Conservation (phyloP, 208 protist species). For the Strigomonas galati region DNA sequence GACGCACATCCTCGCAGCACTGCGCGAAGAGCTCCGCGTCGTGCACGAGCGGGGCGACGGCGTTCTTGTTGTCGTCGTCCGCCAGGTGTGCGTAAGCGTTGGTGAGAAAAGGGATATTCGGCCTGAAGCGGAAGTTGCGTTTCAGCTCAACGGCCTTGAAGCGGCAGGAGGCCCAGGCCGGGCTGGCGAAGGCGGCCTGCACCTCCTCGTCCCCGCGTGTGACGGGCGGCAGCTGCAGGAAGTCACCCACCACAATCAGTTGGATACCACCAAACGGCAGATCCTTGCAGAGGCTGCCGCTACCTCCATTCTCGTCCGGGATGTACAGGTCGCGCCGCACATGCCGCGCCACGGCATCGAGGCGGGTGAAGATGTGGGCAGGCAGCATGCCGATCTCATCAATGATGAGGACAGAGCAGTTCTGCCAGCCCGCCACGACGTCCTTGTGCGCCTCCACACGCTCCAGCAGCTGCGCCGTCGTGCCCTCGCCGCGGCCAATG, state of each 20-base stretch:
- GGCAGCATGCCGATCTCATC: conserved; percentile 88
- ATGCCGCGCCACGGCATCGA: conserved; percentile 60
- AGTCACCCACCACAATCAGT: conserved; percentile 87
- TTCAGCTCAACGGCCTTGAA: conserved; percentile 43
- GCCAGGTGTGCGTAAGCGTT: background rate
- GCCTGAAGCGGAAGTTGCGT: conserved; percentile 10
- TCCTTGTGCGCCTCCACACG: conserved; percentile 26
- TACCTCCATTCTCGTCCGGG: background rate
- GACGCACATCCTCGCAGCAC: conserved; percentile 52
- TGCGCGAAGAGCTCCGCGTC: conserved; percentile 22
- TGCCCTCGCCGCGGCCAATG: conserved; percentile 50
- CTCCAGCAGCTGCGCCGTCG: conserved; percentile 23
- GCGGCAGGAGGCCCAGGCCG: conserved; percentile 34
- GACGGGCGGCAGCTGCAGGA: conserved; percentile 81
- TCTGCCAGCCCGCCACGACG: conserved; percentile 42
- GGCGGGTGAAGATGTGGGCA: conserved; percentile 55
- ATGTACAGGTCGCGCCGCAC: conserved; percentile 31
- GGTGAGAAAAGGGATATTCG: too few species aligned
- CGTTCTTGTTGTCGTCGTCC: conserved; percentile 33
- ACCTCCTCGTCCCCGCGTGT: conserved; percentile 34
- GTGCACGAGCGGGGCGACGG: conserved; percentile 16
- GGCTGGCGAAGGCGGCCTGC: conserved; percentile 48
- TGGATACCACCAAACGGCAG: conserved; percentile 87
- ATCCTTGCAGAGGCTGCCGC: background rate
- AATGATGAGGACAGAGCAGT: conserved; percentile 66